Conservation (phyloP, 176 grass and related monocot species). For the Paspalum notatum region DNA sequence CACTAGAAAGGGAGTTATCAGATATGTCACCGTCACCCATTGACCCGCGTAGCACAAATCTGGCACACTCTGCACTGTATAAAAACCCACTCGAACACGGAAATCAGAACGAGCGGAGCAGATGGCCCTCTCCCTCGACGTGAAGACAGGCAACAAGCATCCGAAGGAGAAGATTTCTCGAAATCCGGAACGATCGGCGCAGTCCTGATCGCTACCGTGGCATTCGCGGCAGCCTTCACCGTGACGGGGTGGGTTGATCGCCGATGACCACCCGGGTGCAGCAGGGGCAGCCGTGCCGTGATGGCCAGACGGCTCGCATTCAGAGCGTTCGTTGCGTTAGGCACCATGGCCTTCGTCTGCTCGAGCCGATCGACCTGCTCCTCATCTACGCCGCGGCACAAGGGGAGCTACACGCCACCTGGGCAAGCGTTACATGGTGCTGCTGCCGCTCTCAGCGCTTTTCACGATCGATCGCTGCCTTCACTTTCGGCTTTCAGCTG, state of each 20-base stretch:
- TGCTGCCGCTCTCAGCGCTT: not conserved
- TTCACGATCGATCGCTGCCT: not conserved
- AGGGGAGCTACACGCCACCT: no score
- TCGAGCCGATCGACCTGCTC: conserved; percentile 13
- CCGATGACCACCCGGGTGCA: not conserved
- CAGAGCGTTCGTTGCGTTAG: conserved; percentile 40
- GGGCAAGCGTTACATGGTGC: no score
- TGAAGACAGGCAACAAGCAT: no score
- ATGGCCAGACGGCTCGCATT: conserved; percentile 16
- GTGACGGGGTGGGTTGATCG: conserved; percentile 40
- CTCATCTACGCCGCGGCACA: not conserved
- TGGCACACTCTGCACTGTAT: no score
- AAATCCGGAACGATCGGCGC: conserved; percentile 9
- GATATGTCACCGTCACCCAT: no score
- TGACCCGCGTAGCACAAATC: no score
- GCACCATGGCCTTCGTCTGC: conserved; percentile 53
- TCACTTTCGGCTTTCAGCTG: not conserved
- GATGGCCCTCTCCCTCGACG: no score
- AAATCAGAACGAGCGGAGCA: no score
- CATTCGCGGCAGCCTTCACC: conserved; percentile 47
- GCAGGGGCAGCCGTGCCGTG: conserved; percentile 36
- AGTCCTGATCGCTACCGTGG: conserved; percentile 52
- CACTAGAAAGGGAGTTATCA: no score
- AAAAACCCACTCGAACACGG: no score
- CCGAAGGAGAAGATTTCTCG: no score